Percentiles rank a stretch among this genome's conserved stretches.
Evolutionary conservation across 495 filamentous ascomycete genomes (phyloP).

Genomic region (Paragyromitra xinjiangensis): DNA sequence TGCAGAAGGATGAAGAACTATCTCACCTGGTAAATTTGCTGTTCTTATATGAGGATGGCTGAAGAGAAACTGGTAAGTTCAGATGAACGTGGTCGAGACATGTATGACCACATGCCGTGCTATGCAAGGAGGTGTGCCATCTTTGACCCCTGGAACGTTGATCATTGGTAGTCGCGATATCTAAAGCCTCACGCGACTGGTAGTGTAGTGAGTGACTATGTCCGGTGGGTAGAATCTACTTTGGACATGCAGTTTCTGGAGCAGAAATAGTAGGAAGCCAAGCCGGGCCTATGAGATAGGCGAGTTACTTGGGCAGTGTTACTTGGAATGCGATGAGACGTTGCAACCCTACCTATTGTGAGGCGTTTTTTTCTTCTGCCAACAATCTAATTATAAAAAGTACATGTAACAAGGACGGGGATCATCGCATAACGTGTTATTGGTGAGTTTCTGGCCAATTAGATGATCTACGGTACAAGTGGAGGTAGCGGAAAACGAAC

Average conservation of each 20-base stretch:
- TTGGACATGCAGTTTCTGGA: background rate
- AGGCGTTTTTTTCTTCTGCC: background rate
- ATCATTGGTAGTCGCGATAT: conserved; percentile 3
- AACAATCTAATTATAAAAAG: conserved; percentile 5
- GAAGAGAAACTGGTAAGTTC: background rate
- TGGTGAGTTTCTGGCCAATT: background rate
- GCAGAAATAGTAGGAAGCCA: background rate
- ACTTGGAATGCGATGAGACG: background rate
- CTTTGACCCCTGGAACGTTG: conserved; percentile 21
- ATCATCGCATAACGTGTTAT: background rate
- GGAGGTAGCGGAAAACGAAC: background rate
- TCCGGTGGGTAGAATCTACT: conserved; percentile 3
- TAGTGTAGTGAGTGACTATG: background rate
- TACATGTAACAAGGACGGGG: background rate
- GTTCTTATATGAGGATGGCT: conserved; percentile 3
- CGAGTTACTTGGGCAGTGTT: background rate
- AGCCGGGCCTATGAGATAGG: background rate
- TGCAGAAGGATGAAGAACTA: background rate
- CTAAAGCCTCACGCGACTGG: conserved; percentile 4
- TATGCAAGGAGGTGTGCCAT: conserved; percentile 22
- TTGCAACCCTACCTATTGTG: conserved; percentile 2
- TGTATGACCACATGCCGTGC: conserved; percentile 17
- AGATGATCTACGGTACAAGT: background rate
- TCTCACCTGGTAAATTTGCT: background rate
- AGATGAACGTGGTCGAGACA: conserved; percentile 12